Percentiles rank a stretch among this genome's conserved stretches.
These are phyloP conservation scores for Leishmania tarentolae DNA, from an alignment of 208 protist genomes.

Conservation along the genomic window DNA sequence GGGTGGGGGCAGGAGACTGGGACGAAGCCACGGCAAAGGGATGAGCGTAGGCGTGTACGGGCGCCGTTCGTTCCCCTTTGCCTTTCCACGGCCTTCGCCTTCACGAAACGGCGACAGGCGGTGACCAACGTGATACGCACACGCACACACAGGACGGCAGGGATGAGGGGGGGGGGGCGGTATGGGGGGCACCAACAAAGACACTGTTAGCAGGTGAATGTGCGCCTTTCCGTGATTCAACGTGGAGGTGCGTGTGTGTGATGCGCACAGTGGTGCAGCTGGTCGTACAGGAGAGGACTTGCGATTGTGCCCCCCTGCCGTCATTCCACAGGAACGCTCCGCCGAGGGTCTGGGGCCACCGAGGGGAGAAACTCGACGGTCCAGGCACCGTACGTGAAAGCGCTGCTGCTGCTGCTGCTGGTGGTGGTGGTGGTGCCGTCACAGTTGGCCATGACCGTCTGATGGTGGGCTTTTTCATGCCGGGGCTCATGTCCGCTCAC, in stretches of 20 bases:
- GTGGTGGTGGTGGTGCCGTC: too few species aligned
- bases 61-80: too few species aligned
- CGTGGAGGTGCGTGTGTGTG: background rate
- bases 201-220: too few species aligned
- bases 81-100: too few species aligned
- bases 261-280: too few species aligned
- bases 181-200: too few species aligned
- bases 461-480: background rate
- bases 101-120: too few species aligned
- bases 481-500: background rate
- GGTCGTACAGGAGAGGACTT: background rate
- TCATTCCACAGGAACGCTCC: background rate
- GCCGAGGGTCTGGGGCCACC: background rate
- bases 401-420: background rate
- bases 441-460: constrained; percentile 7
- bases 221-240: too few species aligned
- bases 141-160: too few species aligned
- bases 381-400: constrained; percentile 13
- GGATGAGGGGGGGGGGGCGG: too few species aligned
- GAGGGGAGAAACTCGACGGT: constrained; percentile 11
- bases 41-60: background rate
- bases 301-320: background rate
- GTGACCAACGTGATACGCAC: too few species aligned
- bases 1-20: background rate
- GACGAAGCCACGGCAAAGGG: background rate